These are phyloP conservation scores for Daldinia sp. DNA, from an alignment of 2,329 filamentous ascomycete species.

Conservation along the genomic window DNA sequence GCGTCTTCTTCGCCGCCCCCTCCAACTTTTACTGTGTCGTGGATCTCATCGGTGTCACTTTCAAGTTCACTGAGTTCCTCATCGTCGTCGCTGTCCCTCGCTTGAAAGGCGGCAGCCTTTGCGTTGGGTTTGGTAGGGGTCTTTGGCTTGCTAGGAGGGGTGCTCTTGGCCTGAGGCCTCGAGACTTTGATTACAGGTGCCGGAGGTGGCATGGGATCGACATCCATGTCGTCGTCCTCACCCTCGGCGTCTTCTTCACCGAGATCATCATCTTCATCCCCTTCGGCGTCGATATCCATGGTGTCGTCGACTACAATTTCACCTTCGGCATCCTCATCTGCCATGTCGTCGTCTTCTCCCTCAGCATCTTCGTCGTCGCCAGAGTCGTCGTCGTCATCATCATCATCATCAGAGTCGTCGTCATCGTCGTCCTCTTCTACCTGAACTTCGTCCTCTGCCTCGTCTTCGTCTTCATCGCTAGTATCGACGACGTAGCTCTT, in stretches of 20 bases:
- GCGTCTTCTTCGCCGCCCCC: constrained; percentile 53
- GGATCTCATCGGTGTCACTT: constrained; percentile 57
- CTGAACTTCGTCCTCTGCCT: constrained; percentile 49
- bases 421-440: constrained; percentile 48
- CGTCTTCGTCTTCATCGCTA: constrained; percentile 54
- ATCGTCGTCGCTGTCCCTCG: constrained; percentile 59
- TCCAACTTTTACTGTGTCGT: constrained; percentile 55
- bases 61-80: constrained; percentile 66
- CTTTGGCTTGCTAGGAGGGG: constrained; percentile 42
- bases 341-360: constrained; percentile 52
- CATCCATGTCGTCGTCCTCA: constrained; percentile 61
- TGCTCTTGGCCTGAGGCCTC: constrained; percentile 51
- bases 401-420: constrained; percentile 51
- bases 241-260: constrained; percentile 56
- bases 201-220: constrained; percentile 47
- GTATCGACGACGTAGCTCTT: constrained; percentile 69
- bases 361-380: constrained; percentile 54
- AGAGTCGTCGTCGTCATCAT: constrained; percentile 51
- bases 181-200: constrained; percentile 59
- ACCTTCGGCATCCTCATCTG: constrained; percentile 47
- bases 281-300: constrained; percentile 56
- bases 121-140: constrained; percentile 47
- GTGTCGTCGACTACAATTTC: constrained; percentile 48
- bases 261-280: constrained; percentile 49
- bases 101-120: constrained; percentile 38